These are phyloP conservation scores for Strombidium stylifer DNA, from an alignment of 73 alveolate species.

Conservation along the genomic window DNA sequence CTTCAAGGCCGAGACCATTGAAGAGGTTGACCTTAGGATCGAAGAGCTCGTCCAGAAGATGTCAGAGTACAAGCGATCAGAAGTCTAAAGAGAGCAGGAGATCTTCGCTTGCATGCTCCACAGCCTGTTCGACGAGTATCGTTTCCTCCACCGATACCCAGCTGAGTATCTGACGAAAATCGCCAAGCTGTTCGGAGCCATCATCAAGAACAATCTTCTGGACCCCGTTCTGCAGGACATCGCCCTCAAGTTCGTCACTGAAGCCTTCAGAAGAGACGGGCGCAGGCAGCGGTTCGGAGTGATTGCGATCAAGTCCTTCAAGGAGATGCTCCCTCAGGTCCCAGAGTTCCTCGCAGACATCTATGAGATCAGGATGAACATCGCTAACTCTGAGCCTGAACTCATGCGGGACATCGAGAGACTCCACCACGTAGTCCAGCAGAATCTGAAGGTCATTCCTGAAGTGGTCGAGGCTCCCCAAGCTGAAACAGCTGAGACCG, in stretches of 20 bases:
- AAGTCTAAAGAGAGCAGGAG: slow-evolving; percentile 82
- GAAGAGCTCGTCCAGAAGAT: slow-evolving; percentile 79
- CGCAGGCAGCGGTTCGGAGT: slow-evolving; percentile 32
- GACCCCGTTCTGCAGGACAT: slow-evolving; percentile 82
- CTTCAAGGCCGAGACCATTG: slow-evolving; percentile 89
- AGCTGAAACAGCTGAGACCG: not conserved
- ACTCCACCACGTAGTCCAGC: too few relatives aligned
- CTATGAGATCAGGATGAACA: slow-evolving; percentile 13
- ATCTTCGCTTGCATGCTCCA: slow-evolving; percentile 98
- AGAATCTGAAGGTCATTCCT: too few relatives aligned
- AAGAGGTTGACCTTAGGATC: slow-evolving; percentile 49
- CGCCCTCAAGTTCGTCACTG: slow-evolving; percentile 84
- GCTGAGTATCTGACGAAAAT: slow-evolving; percentile 86
- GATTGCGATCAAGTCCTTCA: slow-evolving; percentile 14
- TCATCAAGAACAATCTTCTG: slow-evolving; percentile 68
- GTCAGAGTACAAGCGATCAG: slow-evolving; percentile 76
- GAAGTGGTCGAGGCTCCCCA: too few relatives aligned
- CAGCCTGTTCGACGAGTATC: slow-evolving; percentile 94
- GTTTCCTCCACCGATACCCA: slow-evolving; percentile 95
- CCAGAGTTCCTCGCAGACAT: slow-evolving; percentile 17
- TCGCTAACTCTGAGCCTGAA: too few relatives aligned
- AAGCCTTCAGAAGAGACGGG: slow-evolving; percentile 86
- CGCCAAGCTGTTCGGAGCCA: slow-evolving; percentile 91
- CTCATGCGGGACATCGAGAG: too few relatives aligned
- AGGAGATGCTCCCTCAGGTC: slow-evolving; percentile 18